These are phyloP conservation scores for Lunularia cruciata DNA, from an alignment of 225 moss, liverwort and hornwort species.

Conservation along the genomic window DNA sequence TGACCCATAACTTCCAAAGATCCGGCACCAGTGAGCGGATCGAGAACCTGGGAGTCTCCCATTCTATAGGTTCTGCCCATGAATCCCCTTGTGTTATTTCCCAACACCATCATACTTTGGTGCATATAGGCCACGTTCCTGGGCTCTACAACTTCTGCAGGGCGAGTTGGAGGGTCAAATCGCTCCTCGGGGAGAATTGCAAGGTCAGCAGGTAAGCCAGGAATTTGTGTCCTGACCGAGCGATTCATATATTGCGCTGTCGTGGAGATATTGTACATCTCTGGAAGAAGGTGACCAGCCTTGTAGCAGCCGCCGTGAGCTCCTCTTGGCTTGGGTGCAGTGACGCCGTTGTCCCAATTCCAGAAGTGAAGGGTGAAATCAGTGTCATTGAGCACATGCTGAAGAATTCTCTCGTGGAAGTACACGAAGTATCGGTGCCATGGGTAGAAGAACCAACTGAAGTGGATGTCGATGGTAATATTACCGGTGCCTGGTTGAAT, in stretches of 20 bases:
- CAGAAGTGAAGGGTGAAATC: conserved; percentile 57
- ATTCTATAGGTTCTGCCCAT: neutral
- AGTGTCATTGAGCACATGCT: conserved; percentile 46
- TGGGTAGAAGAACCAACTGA: conserved; percentile 60
- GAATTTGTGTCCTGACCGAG: neutral
- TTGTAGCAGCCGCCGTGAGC: conserved; percentile 5
- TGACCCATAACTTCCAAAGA: conserved; percentile 56
- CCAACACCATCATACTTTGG: neutral
- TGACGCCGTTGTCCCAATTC: conserved; percentile 60
- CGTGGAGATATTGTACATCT: neutral
- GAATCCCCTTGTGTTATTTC: neutral
- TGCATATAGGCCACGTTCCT: neutral
- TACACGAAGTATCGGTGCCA: conserved; percentile 67
- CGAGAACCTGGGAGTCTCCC: neutral
- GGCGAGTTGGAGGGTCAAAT: neutral
- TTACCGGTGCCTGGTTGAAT: conserved; percentile 4
- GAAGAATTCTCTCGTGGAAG: conserved; percentile 68
- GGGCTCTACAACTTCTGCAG: neutral
- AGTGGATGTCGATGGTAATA: conserved; percentile 53
- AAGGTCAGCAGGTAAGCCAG: neutral
- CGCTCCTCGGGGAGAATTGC: neutral
- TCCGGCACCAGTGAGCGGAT: neutral
- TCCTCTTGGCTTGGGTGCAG: neutral
- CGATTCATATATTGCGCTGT: neutral
- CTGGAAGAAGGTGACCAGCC: neutral